These are phyloP conservation scores for Orbilia blumenaviensis DNA, from an alignment of 2,329 filamentous ascomycete genomes.

Conservation along the genomic window DNA sequence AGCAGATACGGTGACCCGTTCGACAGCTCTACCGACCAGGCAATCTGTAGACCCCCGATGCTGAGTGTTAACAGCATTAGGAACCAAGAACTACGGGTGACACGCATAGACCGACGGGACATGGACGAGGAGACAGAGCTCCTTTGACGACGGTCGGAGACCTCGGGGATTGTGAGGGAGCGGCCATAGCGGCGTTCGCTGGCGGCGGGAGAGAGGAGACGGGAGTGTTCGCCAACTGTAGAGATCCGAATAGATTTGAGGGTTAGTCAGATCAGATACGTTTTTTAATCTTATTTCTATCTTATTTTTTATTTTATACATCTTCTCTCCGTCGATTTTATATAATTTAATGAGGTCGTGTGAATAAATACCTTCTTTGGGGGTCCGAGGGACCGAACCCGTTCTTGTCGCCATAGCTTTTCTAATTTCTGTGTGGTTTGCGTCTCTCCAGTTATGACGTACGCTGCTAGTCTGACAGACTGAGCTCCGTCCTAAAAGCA, in stretches of 20 bases:
- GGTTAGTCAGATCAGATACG: no score
- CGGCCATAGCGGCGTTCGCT: conserved; percentile 48
- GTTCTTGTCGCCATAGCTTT: conserved; percentile 51
- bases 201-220: conserved; percentile 41
- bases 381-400: conserved; percentile 35
- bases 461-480: background rate
- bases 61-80: conserved; percentile 84
- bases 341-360: conserved; percentile 12
- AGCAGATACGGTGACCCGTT: conserved; percentile 88
- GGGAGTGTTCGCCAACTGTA: conserved; percentile 39
- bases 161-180: conserved; percentile 47
- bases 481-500: conserved; percentile 3
- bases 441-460: background rate
- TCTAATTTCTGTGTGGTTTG: no score
- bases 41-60: conserved; percentile 87
- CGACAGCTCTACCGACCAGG: conserved; percentile 93
- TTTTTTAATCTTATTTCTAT: no score
- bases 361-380: conserved; percentile 33
- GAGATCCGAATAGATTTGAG: no score
- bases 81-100: conserved; percentile 83
- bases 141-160: conserved; percentile 35
- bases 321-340: no score
- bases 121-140: conserved; percentile 50
- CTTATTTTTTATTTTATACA: no score
- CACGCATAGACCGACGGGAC: conserved; percentile 47